Evolutionary conservation across 805 yeast genomes (phyloP).

Genomic region (Nakazawaea siamensis): DNA sequence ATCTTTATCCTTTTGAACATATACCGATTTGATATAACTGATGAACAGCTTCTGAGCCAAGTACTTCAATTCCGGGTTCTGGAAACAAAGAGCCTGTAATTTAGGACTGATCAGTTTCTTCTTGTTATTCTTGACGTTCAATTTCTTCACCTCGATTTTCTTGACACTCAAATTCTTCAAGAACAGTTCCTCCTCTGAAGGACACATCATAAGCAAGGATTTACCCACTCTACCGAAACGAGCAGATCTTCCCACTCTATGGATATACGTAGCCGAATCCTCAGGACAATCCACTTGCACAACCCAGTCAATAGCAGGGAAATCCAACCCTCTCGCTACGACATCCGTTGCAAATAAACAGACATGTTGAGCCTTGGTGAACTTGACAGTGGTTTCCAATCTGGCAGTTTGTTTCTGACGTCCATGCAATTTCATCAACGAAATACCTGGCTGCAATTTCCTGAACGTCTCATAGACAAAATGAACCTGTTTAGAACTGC

Average conservation of each 20-base stretch:
- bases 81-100: slow-evolving; percentile 83
- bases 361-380: slow-evolving; percentile 68
- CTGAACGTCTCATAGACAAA: slow-evolving; percentile 82
- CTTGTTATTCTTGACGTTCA: slow-evolving; percentile 69
- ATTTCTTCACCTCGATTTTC: slow-evolving; percentile 60
- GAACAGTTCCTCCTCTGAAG: slow-evolving; percentile 76
- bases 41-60: slow-evolving; percentile 94
- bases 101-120: slow-evolving; percentile 72
- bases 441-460: slow-evolving; percentile 86
- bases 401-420: slow-evolving; percentile 87
- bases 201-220: slow-evolving; percentile 75
- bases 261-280: slow-evolving; percentile 82
- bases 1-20: slow-evolving; percentile 80
- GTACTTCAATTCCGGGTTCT: slow-evolving; percentile 86
- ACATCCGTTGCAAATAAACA: slow-evolving; percentile 87
- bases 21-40: slow-evolving; percentile 79
- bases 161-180: slow-evolving; percentile 50
- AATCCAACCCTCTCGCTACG: slow-evolving; percentile 87
- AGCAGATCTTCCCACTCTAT: slow-evolving; percentile 86
- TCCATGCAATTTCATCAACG: slow-evolving; percentile 78
- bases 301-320: slow-evolving; percentile 95
- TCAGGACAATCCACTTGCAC: slow-evolving; percentile 89
- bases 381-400: slow-evolving; percentile 72
- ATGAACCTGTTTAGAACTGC: slow-evolving; percentile 88
- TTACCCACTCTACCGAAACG: slow-evolving; percentile 81